Evolutionary conservation across 106 monocot genomes (phyloP), one percentile per base, ranked within the genome.

Genomic region (Chionographis japonica): DNA sequence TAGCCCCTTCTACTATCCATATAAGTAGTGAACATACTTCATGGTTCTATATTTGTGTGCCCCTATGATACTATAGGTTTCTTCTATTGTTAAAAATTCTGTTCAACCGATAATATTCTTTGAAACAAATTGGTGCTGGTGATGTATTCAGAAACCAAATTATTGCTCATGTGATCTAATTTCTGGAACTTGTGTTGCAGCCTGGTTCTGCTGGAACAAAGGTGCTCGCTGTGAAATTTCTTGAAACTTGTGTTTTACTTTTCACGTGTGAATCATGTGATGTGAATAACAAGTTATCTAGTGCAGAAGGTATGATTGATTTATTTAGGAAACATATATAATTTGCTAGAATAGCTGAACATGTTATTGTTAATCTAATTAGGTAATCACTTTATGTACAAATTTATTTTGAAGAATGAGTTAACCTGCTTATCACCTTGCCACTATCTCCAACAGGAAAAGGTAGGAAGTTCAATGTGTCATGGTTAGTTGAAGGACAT

Each of bases 181-280:
- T 12, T 4, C 50, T 61, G 14, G 10, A 4, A 11, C 53, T 39
- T 58, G 36, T 63, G 3, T 42, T 75, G 66, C 69, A 95, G 95
- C 72, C 81, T 77, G 75, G 70, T 62, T 74, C 88, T 75, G 56
- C 81, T 61, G 72, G 69, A 59, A 61, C 65, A 59, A 95, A 88
- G 69, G 68, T 79, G 58, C 66, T 84, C 65, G 86, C 88, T 67
- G 54, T 88, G 19, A 95, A 95, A 73, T 95, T 95, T 78, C 63
- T 95, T 54, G 91, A 95, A 77, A 63, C 58, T 37, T 91, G 81
- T 77, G 64, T 85, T 68, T 63, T 91, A 13, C 54, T 70, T 59
- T 84, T 86, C 52, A 79, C 88, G 72, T 61, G 84, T 70, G 87
- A 87, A 68, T 69, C 27, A 10, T 55, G 65, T 65, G 71, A 68